Percentiles rank a stretch among this genome's conserved stretches.
Conservation (phyloP, 306 rosid species). For the Biancaea sappan region DNA sequence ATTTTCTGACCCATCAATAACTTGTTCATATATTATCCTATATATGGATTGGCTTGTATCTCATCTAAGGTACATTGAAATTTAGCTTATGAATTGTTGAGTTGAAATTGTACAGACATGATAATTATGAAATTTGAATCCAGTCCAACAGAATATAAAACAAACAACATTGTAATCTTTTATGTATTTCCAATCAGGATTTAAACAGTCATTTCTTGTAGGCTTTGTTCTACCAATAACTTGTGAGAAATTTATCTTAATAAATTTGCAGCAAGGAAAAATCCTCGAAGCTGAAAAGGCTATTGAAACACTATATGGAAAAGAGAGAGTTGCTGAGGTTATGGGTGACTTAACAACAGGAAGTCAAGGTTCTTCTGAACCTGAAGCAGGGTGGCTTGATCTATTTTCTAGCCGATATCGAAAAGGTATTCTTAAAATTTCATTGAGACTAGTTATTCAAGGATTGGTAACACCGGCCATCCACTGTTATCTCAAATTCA, state of each 20-base stretch:
- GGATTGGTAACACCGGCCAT: neutral
- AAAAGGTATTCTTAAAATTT: conserved; percentile 62
- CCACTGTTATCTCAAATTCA: neutral
- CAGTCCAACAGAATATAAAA: conserved; percentile 11
- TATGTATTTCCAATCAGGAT: neutral
- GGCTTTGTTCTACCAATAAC: neutral
- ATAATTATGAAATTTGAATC: neutral
- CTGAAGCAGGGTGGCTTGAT: conserved; percentile 98
- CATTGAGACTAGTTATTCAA: conserved; percentile 4
- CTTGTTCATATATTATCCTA: neutral
- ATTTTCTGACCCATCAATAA: conserved; percentile 5
- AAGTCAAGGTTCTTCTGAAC: conserved; percentile 80
- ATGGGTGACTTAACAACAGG: conserved; percentile 64
- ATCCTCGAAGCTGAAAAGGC: conserved; percentile 77
- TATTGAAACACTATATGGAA: conserved; percentile 69
- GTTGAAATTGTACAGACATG: neutral
- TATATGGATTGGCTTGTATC: neutral
- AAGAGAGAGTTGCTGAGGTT: conserved; percentile 77
- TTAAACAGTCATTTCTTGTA: conserved; percentile 22
- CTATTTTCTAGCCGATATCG: conserved; percentile 87
- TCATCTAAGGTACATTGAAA: neutral
- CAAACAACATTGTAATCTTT: neutral
- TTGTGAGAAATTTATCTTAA: conserved; percentile 24
- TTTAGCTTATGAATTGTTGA: neutral
- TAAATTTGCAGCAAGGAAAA: conserved; percentile 84